Evolutionary conservation across 306 rosid species (phyloP).

Genomic region (Sophora flavescens): DNA sequence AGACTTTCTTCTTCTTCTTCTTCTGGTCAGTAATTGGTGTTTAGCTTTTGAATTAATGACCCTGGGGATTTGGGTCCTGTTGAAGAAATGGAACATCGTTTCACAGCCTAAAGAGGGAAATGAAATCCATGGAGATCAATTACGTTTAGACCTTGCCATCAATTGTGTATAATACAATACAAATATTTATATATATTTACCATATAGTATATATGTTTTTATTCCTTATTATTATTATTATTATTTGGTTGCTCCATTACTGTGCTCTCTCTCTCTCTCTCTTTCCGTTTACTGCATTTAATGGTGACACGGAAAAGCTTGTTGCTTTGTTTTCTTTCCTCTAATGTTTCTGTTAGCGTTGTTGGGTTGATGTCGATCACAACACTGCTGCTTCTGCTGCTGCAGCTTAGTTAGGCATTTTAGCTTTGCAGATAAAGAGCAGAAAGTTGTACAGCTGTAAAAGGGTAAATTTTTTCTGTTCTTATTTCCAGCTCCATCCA

Average conservation of each 20-base stretch:
- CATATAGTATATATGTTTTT: constrained; percentile 19
- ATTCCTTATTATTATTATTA: constrained; percentile 2
- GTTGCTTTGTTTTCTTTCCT: constrained; percentile 48
- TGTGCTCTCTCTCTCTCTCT: constrained; percentile 5
- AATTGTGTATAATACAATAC: constrained; percentile 60
- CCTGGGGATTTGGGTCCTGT: constrained; percentile 54
- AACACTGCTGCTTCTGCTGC: constrained; percentile 54
- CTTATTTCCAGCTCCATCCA: constrained; percentile 25
- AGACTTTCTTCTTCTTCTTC: constrained; percentile 24
- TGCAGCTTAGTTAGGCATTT: constrained; percentile 66
- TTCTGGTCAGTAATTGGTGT: constrained; percentile 41
- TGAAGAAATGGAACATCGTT: constrained; percentile 41
- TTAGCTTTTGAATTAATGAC: constrained; percentile 44
- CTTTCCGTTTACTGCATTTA: constrained; percentile 52
- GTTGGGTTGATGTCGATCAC: constrained; percentile 57
- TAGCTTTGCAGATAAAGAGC: constrained; percentile 73
- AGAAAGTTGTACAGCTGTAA: constrained; percentile 64
- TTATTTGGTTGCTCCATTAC: background rate
- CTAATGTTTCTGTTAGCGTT: constrained; percentile 55
- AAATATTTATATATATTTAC: background rate
- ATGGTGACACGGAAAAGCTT: constrained; percentile 54
- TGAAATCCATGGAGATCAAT: constrained; percentile 36
- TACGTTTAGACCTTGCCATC: constrained; percentile 41
- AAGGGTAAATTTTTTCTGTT: constrained; percentile 49
- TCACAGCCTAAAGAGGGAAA: constrained; percentile 41